Conservation (phyloP, 2,329 filamentous ascomycete genomes). For the Neonectria punicea region DNA sequence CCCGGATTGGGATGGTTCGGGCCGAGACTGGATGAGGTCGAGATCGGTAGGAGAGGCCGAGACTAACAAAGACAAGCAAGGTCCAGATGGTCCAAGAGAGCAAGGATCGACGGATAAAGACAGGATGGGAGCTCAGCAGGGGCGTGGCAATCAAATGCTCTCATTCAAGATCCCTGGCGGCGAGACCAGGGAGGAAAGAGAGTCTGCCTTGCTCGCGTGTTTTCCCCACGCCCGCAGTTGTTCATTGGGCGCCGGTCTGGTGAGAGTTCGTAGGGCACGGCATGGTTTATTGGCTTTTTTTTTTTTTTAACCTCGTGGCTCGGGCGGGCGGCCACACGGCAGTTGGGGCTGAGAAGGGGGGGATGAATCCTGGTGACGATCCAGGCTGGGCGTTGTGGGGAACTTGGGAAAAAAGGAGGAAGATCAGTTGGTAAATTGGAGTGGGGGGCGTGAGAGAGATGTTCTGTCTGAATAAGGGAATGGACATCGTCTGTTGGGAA, state of each 20-base stretch:
- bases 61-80: background rate
- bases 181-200: background rate
- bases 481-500: background rate
- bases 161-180: background rate
- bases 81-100: no score
- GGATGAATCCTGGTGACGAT: background rate
- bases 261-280: background rate
- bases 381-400: background rate
- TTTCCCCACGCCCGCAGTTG: background rate
- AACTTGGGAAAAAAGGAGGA: background rate
- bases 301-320: background rate
- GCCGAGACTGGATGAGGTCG: conserved; percentile 5
- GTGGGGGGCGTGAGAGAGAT: background rate
- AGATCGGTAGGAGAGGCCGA: background rate
- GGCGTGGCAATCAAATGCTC: background rate
- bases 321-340: background rate
- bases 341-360: background rate
- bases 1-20: conserved; percentile 12
- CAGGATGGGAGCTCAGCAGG: background rate
- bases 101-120: background rate
- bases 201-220: background rate
- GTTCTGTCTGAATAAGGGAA: background rate
- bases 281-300: background rate
- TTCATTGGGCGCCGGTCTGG: background rate
- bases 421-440: background rate